phyloP scores from a whole-genome alignment of 129 eudicot genomes.

The Flaveria linearis region DNA sequence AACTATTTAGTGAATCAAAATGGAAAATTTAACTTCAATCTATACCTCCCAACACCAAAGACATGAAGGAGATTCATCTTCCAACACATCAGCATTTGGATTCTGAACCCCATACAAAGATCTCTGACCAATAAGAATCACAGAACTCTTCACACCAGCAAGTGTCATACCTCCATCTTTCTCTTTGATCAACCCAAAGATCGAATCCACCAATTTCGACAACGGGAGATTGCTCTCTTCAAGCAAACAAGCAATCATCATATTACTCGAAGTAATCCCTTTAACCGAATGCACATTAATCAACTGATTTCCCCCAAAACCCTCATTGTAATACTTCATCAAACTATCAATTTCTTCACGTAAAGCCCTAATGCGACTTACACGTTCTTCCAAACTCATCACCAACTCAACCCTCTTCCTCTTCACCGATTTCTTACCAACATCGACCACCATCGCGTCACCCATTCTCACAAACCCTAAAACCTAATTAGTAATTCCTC shows the following conservation, averaged over 20 bases:
- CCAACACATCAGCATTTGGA: constrained; percentile 78
- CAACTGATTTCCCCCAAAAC: constrained; percentile 15
- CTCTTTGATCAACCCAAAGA: constrained; percentile 56
- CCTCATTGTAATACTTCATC: constrained; percentile 44
- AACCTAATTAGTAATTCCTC: constrained; percentile 11
- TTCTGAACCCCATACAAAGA: constrained; percentile 56
- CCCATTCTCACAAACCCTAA: constrained; percentile 50
- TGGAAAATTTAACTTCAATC: background rate
- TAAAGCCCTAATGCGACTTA: constrained; percentile 37
- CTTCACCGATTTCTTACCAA: constrained; percentile 48
- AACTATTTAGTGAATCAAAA: background rate
- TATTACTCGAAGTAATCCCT: constrained; percentile 24
- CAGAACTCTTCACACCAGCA: constrained; percentile 70
- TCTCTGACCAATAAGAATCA: constrained; percentile 76
- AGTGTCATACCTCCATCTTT: constrained; percentile 40
- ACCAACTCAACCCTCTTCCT: constrained; percentile 50
- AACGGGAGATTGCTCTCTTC: constrained; percentile 74
- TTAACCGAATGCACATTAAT: constrained; percentile 17
- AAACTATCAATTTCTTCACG: constrained; percentile 56
- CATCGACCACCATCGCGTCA: constrained; percentile 51
- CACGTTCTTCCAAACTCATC: constrained; percentile 47
- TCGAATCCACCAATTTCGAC: constrained; percentile 66
- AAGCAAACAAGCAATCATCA: constrained; percentile 66
- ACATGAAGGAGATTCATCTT: constrained; percentile 71
- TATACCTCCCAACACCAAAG: constrained; percentile 99